Percentiles rank a stretch among this genome's conserved stretches.
phyloP scores from a whole-genome alignment of 495 filamentous ascomycete genomes.

The Trichoderma gamsii region DNA sequence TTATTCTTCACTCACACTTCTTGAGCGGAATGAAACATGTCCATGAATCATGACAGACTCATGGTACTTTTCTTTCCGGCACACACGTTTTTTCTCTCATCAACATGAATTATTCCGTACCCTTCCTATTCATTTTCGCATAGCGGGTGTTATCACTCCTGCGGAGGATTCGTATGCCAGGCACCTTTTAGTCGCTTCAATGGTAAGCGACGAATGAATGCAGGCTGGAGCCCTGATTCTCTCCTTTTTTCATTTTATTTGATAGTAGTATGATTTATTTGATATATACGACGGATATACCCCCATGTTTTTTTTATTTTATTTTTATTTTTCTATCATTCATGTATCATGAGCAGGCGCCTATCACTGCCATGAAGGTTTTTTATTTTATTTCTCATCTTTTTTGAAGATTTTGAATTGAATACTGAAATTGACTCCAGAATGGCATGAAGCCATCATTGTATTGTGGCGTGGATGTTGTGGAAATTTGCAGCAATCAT shows the following conservation, averaged over 20 bases:
- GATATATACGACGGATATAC: slow-evolving; percentile 12
- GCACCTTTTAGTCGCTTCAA: not conserved
- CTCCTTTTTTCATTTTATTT: not conserved
- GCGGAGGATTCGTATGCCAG: slow-evolving; percentile 13
- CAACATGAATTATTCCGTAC: slow-evolving; percentile 7
- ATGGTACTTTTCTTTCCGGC: not conserved
- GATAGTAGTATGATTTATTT: slow-evolving; percentile 5
- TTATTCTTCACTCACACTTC: not conserved
- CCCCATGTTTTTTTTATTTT: not conserved
- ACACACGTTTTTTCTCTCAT: not conserved
- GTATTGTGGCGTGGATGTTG: no score
- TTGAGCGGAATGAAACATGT: not conserved
- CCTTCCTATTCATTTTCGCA: not conserved
- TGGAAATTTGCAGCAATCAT: no score
- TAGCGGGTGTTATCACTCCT: slow-evolving; percentile 10
- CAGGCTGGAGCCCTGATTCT: slow-evolving; percentile 10
- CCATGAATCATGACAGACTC: not conserved
- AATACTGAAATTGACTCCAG: not conserved
- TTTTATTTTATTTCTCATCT: not conserved
- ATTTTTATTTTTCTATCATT: not conserved
- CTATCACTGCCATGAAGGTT: not conserved
- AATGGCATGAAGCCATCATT: not conserved
- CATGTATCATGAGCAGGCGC: not conserved
- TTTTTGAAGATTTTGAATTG: not conserved
- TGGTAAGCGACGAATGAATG: slow-evolving; percentile 9